Percentiles rank a stretch among this genome's conserved stretches.
phyloP scores from a whole-genome alignment of 2,329 filamentous ascomycete species.

The Cadophora sp. region DNA sequence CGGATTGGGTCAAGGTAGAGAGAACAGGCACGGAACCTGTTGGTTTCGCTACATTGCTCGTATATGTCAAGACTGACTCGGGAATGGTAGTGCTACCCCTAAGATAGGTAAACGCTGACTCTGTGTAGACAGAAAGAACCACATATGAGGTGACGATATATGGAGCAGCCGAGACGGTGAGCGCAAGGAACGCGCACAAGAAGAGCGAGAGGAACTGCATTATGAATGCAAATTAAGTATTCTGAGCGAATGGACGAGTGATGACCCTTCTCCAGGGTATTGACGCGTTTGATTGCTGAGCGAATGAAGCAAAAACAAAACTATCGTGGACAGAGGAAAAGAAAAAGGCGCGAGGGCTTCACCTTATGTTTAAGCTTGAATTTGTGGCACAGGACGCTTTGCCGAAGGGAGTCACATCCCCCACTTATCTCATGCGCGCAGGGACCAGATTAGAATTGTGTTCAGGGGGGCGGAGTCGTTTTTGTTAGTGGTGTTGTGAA shows the following conservation, averaged over 20 bases:
- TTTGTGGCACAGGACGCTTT: background rate
- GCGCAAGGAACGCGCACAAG: slow-evolving; percentile 19
- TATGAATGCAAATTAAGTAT: slow-evolving; percentile 11
- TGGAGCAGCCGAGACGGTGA: slow-evolving; percentile 30
- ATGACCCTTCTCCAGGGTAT: slow-evolving; percentile 29
- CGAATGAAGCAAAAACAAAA: slow-evolving; percentile 16
- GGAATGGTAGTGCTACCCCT: background rate
- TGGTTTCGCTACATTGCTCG: slow-evolving; percentile 17
- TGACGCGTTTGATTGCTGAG: background rate
- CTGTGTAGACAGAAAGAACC: slow-evolving; percentile 31
- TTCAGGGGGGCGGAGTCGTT: background rate
- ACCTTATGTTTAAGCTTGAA: slow-evolving; percentile 23
- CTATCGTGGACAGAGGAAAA: background rate
- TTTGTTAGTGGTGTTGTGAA: slow-evolving; percentile 14
- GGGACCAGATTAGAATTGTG: slow-evolving; percentile 9
- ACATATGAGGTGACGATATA: slow-evolving; percentile 36
- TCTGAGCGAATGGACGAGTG: slow-evolving; percentile 28
- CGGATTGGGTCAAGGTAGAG: slow-evolving; percentile 21
- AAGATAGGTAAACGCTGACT: slow-evolving; percentile 15
- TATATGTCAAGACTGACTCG: slow-evolving; percentile 26
- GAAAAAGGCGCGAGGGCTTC: slow-evolving; percentile 10
- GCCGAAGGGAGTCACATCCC: background rate
- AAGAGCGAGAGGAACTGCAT: slow-evolving; percentile 25
- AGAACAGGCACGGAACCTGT: slow-evolving; percentile 21
- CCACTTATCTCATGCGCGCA: slow-evolving; percentile 6